Conservation (phyloP, 129 eudicot species). For the Pulicaria dysenterica region DNA sequence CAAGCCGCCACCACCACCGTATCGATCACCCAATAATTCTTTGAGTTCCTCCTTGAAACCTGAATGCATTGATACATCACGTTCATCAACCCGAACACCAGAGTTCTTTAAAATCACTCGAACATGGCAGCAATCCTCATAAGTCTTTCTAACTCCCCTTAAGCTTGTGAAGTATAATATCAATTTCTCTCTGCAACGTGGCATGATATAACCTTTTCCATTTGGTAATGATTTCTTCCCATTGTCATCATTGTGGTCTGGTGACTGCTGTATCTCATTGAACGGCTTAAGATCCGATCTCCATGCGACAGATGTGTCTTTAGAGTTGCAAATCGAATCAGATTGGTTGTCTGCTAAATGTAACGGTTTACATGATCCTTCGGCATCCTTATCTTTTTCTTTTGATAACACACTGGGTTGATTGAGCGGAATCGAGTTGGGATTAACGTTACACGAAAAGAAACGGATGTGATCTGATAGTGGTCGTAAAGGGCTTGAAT, state of each 20-base stretch:
- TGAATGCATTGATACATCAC: slow-evolving; percentile 97
- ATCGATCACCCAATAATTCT: slow-evolving; percentile 60
- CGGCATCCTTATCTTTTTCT: slow-evolving; percentile 14
- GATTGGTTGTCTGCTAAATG: slow-evolving; percentile 34
- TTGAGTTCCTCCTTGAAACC: slow-evolving; percentile 86
- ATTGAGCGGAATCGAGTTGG: slow-evolving; percentile 17
- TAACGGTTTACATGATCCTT: slow-evolving; percentile 23
- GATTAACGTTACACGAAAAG: slow-evolving; percentile 43
- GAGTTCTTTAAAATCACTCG: slow-evolving; percentile 61
- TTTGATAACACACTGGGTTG: slow-evolving; percentile 32
- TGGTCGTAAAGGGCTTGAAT: slow-evolving; percentile 62
- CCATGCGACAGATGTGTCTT: slow-evolving; percentile 23
- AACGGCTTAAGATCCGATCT: slow-evolving; percentile 47
- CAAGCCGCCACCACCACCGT: slow-evolving; percentile 52
- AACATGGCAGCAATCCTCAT: slow-evolving; percentile 84
- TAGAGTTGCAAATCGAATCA: slow-evolving; percentile 33
- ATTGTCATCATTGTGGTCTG: neutral
- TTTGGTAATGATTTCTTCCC: neutral
- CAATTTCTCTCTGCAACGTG: slow-evolving; percentile 43
- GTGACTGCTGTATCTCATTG: neutral
- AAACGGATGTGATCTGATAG: slow-evolving; percentile 37
- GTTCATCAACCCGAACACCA: slow-evolving; percentile 70
- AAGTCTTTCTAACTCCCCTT: slow-evolving; percentile 89
- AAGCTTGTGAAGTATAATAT: slow-evolving; percentile 79
- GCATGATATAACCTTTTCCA: neutral